Evolutionary conservation across 805 yeast genomes (phyloP), one percentile per base, ranked within the genome.

Genomic region (Candida bentonensis): DNA sequence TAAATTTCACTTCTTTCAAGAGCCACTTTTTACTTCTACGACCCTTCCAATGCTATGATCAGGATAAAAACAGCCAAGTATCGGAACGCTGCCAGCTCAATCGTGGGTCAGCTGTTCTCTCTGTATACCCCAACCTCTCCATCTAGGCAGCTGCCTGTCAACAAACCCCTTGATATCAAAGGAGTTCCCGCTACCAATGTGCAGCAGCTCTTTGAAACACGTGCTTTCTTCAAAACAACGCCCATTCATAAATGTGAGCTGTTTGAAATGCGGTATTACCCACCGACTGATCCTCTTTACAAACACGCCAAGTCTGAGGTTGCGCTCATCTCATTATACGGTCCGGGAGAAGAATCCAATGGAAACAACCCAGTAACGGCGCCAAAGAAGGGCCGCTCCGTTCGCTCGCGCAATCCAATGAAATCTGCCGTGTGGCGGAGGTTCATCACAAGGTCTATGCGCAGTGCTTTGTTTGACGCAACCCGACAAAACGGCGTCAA

Each of bases 341-440:
- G 17, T 9, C 36, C 36, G 5, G 36, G 36, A 13, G 36, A 9
- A 15, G 36, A 30, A n/a, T 11, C 11, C 36, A 30, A 30, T 15
- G 36, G 36, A 11, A 15, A 5, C 13, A 7, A 17, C n/a, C n/a
- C n/a, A n/a, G n/a, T n/a, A n/a, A n/a, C n/a, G n/a, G n/a, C n/a
- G n/a, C n/a, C n/a, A n/a, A n/a, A n/a, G n/a, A n/a, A n/a, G n/a
- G n/a, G n/a, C n/a, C n/a, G n/a, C n/a, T n/a, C n/a, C n/a, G 36
- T 11, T 30, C 36, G 36, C 17, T 30, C 36, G 20, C 36, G 36
- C 36, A 30, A 30, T 15, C 36, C 36, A 11, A 30, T 30, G 36
- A 9, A 15, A 4, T 30, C 36, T 13, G n/a, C 17, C 36, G 7
- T 11, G 7, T 30, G 36, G 36, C 7, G 36, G n/a, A 30, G 36